Percentiles rank a stretch among this genome's conserved stretches.
Conservation (phyloP, 2,329 filamentous ascomycete species). For the Scedosporium minutisporum region DNA sequence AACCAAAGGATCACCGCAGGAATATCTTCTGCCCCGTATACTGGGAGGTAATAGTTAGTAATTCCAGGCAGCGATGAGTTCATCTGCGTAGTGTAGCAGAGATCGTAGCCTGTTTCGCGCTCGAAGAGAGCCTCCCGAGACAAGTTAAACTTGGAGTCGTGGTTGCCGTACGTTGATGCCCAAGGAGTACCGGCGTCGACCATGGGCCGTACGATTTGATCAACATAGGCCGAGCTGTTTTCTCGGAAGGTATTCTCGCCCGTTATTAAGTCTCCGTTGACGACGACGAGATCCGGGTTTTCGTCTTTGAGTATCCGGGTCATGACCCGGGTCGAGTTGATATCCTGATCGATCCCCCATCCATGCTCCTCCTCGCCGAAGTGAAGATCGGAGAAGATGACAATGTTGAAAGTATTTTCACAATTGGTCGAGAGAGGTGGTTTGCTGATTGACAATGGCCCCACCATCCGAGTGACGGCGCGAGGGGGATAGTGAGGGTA, state of each 20-base stretch:
- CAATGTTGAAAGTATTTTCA: slow-evolving; percentile 40
- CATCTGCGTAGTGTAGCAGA: slow-evolving; percentile 9
- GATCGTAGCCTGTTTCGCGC: slow-evolving; percentile 21
- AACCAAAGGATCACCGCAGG: slow-evolving; percentile 55
- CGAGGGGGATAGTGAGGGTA: too few relatives aligned
- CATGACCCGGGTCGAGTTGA: slow-evolving; percentile 47
- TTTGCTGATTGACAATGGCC: too few relatives aligned
- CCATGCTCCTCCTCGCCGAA: slow-evolving; percentile 47
- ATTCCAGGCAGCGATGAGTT: slow-evolving; percentile 19
- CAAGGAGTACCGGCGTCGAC: slow-evolving; percentile 45
- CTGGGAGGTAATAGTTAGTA: slow-evolving; percentile 38
- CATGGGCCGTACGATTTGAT: slow-evolving; percentile 49
- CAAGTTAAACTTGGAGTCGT: slow-evolving; percentile 53
- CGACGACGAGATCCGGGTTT: slow-evolving; percentile 48
- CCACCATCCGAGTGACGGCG: too few relatives aligned
- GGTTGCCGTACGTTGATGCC: slow-evolving; percentile 64
- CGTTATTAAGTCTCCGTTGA: slow-evolving; percentile 65
- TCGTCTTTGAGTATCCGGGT: slow-evolving; percentile 48
- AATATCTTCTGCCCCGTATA: slow-evolving; percentile 11
- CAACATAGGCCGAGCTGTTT: slow-evolving; percentile 47
- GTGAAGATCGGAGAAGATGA: slow-evolving; percentile 61
- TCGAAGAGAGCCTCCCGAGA: slow-evolving; percentile 29
- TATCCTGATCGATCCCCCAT: slow-evolving; percentile 44
- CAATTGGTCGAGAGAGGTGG: slow-evolving; percentile 23
- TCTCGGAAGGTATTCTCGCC: slow-evolving; percentile 50